Evolutionary conservation across 2,329 filamentous ascomycete species (phyloP), one percentile per base, ranked within the genome.

Genomic region (Diaporthe eres): DNA sequence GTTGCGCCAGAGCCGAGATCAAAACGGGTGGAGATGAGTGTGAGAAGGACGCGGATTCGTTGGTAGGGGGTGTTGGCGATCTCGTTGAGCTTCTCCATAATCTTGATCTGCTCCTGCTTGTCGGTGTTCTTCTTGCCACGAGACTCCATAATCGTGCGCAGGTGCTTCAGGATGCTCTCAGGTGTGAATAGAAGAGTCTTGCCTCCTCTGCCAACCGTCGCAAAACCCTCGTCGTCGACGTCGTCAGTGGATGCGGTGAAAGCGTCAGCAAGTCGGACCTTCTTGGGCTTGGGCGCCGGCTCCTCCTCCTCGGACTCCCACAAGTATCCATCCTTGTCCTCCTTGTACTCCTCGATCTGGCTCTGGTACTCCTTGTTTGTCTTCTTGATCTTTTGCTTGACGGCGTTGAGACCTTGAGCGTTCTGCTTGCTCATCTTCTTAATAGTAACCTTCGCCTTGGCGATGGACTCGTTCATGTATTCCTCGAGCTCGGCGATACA

Each of bases 361-460:
- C 90, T 88, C 82, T 95, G 92, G 87, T 96, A 96, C 79, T 98
- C 96, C 87, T 98, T 97, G 90, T 96, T 98, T 87, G 96, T 96
- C 91, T 98, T 98, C 92, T 96, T 96, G 88, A 99, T 95, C 87
- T 96, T 96, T 86, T 99, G 97, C 88, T 98, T 98, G 82, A 98
- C 94, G 78, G 96, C 95, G 85, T 98, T 99, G 82, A 99, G 91
- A 82, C 96, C 95, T 86, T 95, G 95, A 79, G 95, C 94, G 83
- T 96, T 97, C 83, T 93, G 97, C 77, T 96, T 95, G 87, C 98
- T 99, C 96, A 98, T 98, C 91, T 98, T 98, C 92, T 98, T 98
- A 78, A 93, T 92, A 3, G 94, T 94, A 80, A 97, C 94, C 89
- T 99, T 99, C 84, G 98, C 95, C 90, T 98, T 98, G 81, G 95